Conservation (phyloP, 371 early-diverging fungal genomes). For the Mucor ambiguus region DNA sequence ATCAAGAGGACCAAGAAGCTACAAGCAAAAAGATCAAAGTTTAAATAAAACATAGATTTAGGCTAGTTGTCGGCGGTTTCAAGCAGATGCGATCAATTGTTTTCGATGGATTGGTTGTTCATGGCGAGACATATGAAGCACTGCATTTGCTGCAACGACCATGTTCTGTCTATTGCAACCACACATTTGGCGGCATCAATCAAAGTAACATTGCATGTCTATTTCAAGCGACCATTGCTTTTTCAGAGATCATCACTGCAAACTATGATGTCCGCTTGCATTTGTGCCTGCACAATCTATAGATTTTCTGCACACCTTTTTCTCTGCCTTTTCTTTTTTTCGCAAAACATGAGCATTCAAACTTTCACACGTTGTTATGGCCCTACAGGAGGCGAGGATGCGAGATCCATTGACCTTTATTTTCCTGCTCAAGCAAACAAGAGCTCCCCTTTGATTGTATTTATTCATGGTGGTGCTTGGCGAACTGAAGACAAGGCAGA, state of each 20-base stretch:
- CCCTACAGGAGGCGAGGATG: slow-evolving; percentile 3
- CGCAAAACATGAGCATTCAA: background rate
- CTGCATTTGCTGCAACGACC: too few relatives aligned
- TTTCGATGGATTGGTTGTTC: too few relatives aligned
- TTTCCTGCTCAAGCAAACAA: slow-evolving; percentile 9
- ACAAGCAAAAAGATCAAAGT: background rate
- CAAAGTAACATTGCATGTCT: too few relatives aligned
- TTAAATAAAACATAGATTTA: background rate
- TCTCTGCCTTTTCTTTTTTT: background rate
- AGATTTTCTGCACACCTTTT: background rate
- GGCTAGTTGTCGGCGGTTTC: background rate
- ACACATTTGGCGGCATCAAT: too few relatives aligned
- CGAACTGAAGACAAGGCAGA: slow-evolving; percentile 73
- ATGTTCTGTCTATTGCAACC: too few relatives aligned
- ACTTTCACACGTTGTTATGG: slow-evolving; percentile 11
- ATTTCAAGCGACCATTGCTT: too few relatives aligned
- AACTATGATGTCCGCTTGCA: background rate
- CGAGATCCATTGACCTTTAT: slow-evolving; percentile 36
- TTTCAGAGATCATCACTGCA: background rate
- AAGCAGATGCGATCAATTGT: too few relatives aligned
- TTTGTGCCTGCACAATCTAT: background rate
- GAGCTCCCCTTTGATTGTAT: slow-evolving; percentile 57
- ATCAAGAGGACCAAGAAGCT: background rate
- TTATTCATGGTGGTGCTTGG: slow-evolving; percentile 89
- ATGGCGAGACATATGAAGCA: too few relatives aligned